Evolutionary conservation across 805 yeast genomes (phyloP), one percentile per base, ranked within the genome.

Genomic region (Grigorovia yakushimaensis): DNA sequence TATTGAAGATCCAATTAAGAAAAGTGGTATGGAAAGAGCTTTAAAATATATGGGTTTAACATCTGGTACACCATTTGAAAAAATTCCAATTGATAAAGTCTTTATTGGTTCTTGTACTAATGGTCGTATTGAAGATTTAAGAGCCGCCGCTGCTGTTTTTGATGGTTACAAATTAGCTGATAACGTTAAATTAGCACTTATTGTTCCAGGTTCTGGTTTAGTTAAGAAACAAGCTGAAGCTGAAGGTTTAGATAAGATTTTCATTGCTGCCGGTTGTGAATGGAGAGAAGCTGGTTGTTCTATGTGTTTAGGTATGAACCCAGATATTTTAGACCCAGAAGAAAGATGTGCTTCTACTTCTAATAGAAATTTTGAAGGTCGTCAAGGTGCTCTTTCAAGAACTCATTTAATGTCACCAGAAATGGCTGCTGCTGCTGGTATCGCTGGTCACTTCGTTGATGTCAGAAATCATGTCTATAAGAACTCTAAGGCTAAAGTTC

Each of bases 211-310:
- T 49, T 89, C 98, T 20, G 98, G 98, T 55, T 75, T 93, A 52
- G 93, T 93, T 55, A 93, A 91, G 71, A 72, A 73, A 50, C 94
- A 87, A 70, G 98, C 98, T 47, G 98, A 93, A 71, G 74, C 71
- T 52, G 98, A 93, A 73, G 98, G 98, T 47, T 76, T 93, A 49
- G 93, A 93, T 67, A 86, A 87, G 71, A 77, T 93, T 49, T 93
- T 93, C 61, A 79, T 73, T 60, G 88, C 80, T 44, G 98, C 98
- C 46, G 98, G 96, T 22, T 93, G 91, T 63, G 89, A 85, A 58
- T 93, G 98, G 98, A 84, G 98, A 74, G 98, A 93, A 73, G 98
- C 98, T 55, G 98, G 98, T 52, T 93, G 98, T 72, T 91, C 98
- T 39, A 93, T 93, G 98, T 93, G 98, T 73, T 77, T 93, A 46